Percentiles rank a stretch among this genome's conserved stretches.
phyloP scores from a whole-genome alignment of 106 monocot species.

The Platanthera zijinensis region DNA sequence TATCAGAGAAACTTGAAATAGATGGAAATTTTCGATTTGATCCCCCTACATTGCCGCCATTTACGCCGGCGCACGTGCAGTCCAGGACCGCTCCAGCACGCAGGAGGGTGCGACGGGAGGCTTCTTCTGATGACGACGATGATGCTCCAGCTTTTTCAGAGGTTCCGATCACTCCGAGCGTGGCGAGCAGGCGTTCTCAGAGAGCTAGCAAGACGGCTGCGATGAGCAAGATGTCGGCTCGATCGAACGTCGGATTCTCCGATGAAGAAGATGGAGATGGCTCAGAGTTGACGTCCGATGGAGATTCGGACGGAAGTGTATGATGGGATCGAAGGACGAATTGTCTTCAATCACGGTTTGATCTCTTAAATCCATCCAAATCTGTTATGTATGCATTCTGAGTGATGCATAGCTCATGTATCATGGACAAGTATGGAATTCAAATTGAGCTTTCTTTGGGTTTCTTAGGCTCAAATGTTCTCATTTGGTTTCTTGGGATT shows the following conservation, averaged over 20 bases:
- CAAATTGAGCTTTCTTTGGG: too few species aligned
- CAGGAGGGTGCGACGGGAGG: constrained; percentile 31
- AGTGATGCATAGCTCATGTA: too few species aligned
- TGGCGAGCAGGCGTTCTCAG: constrained; percentile 35
- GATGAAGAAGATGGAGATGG: constrained; percentile 34
- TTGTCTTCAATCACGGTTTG: too few species aligned
- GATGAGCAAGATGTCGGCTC: constrained; percentile 56
- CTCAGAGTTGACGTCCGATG: constrained; percentile 60
- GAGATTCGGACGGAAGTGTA: constrained; percentile 28
- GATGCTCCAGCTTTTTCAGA: constrained; percentile 9
- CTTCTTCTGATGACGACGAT: constrained; percentile 9
- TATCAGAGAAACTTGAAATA: constrained; percentile 49
- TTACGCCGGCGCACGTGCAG: constrained; percentile 49
- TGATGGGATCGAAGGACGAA: constrained; percentile 8
- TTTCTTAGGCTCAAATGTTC: too few species aligned
- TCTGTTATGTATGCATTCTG: too few species aligned
- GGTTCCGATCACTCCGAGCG: constrained; percentile 24
- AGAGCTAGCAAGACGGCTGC: constrained; percentile 82
- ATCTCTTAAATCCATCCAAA: too few species aligned
- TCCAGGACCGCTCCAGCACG: constrained; percentile 36
- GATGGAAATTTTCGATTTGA: constrained; percentile 29
- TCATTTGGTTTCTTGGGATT: too few species aligned
- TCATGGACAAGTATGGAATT: too few species aligned
- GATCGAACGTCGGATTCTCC: constrained; percentile 3
- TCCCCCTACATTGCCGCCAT: constrained; percentile 18